Conservation (phyloP, 139 green algal species). For the Edaphochlamys debaryana region DNA sequence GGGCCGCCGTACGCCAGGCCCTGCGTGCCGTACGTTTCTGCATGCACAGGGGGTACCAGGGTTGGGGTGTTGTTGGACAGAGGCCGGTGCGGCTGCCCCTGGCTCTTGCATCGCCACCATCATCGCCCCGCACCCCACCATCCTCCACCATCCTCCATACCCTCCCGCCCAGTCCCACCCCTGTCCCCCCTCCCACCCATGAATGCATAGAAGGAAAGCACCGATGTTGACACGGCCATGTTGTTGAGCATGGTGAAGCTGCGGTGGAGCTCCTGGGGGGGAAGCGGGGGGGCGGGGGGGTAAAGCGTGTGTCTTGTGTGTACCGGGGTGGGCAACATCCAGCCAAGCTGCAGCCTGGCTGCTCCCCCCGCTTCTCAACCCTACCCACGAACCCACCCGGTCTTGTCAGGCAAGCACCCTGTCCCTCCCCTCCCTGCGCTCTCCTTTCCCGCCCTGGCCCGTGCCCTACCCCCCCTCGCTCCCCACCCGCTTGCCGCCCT, state of each 20-base stretch:
- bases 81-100: not conserved
- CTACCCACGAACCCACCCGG: not conserved
- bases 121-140: too few species aligned
- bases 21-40: constrained; percentile 35
- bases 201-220: constrained; percentile 37
- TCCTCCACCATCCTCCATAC: not conserved
- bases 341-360: too few species aligned
- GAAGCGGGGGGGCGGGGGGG: not conserved
- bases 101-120: too few species aligned
- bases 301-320: too few species aligned
- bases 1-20: constrained; percentile 59
- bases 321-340: too few species aligned
- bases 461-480: too few species aligned
- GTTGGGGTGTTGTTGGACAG: not conserved
- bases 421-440: too few species aligned
- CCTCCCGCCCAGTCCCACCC: not conserved
- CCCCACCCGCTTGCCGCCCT: too few species aligned
- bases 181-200: not conserved
- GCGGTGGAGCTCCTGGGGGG: constrained; percentile 20
- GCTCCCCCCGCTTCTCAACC: too few species aligned
- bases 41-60: not conserved
- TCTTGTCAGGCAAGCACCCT: not conserved
- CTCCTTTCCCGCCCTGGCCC: too few species aligned
- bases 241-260: constrained; percentile 29
- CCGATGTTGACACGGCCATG: not conserved